phyloP scores from a whole-genome alignment of 139 green algal genomes.

The Chlorella sorokiniana region DNA sequence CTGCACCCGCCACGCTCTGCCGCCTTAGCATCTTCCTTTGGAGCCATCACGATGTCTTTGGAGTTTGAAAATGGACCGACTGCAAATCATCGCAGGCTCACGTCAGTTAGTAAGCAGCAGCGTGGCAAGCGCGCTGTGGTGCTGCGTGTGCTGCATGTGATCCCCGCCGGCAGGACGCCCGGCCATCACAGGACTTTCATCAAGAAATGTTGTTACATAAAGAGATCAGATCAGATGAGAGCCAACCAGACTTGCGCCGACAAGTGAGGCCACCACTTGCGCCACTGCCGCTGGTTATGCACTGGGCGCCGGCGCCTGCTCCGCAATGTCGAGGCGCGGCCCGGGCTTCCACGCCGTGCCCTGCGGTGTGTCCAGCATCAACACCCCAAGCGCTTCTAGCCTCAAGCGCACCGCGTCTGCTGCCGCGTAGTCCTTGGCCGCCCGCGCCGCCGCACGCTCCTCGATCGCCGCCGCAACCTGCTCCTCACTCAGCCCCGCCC shows the following conservation, averaged over 20 bases:
- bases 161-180: no score
- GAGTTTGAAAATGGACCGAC: background rate
- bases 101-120: no score
- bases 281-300: no score
- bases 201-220: no score
- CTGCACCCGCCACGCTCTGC: background rate
- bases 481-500: conserved; percentile 69
- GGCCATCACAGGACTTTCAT: no score
- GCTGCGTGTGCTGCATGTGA: no score
- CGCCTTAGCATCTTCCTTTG: background rate
- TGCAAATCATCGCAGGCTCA: no score
- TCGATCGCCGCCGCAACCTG: conserved; percentile 65
- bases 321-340: conserved; percentile 34
- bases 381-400: conserved; percentile 67
- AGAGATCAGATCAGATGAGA: no score
- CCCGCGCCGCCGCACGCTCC: conserved; percentile 49
- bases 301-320: no score
- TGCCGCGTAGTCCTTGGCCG: conserved; percentile 81
- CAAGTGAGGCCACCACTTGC: no score
- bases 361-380: conserved; percentile 76
- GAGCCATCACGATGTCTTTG: background rate
- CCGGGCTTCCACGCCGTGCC: conserved; percentile 76
- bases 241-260: no score
- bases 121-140: no score
- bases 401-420: conserved; percentile 63